These are phyloP conservation scores for Rhododendron simsii DNA, from an alignment of 148 eudicot genomes.

Conservation along the genomic window DNA sequence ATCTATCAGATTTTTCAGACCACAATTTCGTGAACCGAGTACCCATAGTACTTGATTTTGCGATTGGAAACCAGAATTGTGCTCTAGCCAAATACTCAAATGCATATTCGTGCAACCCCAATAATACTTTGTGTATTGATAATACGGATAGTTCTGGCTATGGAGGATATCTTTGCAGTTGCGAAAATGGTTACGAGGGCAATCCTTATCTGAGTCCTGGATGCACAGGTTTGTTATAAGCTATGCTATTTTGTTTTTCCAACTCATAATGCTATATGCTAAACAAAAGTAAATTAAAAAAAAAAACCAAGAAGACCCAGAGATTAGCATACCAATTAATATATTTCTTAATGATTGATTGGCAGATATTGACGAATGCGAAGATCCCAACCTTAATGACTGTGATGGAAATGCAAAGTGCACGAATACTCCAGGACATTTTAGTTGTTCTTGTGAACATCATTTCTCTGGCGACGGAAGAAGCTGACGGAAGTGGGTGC, in stretches of 20 bases:
- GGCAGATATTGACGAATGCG: not conserved
- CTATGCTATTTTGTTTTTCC: not conserved
- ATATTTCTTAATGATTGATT: too few species aligned
- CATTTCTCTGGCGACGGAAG: not conserved
- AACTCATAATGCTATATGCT: too few species aligned
- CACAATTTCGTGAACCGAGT: constrained; percentile 10
- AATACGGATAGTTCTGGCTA: not conserved
- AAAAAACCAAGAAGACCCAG: too few species aligned
- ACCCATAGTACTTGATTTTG: constrained; percentile 38
- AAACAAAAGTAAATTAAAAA: too few species aligned
- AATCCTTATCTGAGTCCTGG: constrained; percentile 27
- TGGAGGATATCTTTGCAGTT: constrained; percentile 31
- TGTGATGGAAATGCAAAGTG: too few species aligned
- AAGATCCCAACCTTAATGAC: not conserved
- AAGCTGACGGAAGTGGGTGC: constrained; percentile 1
- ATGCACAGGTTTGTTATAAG: constrained; percentile 10
- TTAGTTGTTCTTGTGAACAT: too few species aligned
- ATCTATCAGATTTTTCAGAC: constrained; percentile 10
- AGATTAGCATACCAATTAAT: too few species aligned
- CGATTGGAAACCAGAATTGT: constrained; percentile 27
- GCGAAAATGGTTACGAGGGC: constrained; percentile 17
- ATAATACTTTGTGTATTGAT: constrained; percentile 13
- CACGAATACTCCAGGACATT: too few species aligned
- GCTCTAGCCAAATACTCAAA: not conserved
- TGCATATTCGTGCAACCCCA: constrained; percentile 17